Percentiles rank a stretch among this genome's conserved stretches.
phyloP scores from a whole-genome alignment of 768 basidiomycete genomes.

The Lyophyllum shimeji region DNA sequence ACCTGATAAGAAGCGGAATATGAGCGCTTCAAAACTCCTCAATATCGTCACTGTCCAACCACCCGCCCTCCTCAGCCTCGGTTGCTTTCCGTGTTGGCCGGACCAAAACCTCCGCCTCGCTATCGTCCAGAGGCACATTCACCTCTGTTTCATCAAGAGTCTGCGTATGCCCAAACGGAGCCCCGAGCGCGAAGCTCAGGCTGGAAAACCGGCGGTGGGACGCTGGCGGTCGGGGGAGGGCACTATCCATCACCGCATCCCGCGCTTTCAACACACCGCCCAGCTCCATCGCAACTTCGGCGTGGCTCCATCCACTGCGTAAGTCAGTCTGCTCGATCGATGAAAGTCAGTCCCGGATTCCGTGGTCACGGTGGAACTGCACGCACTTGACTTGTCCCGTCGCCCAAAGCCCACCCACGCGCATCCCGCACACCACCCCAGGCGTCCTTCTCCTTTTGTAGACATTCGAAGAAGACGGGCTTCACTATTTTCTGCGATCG shows the following conservation, averaged over 20 bases:
- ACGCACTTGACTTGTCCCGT: constrained; percentile 15
- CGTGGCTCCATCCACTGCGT: constrained; percentile 49
- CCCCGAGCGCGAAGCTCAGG: constrained; percentile 43
- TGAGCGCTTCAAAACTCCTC: constrained; percentile 40
- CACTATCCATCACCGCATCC: constrained; percentile 24
- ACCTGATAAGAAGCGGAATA: no score
- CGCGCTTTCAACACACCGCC: constrained; percentile 58
- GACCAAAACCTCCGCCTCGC: constrained; percentile 21
- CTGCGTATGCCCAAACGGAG: constrained; percentile 30
- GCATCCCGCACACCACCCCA: constrained; percentile 58
- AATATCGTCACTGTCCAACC: constrained; percentile 62
- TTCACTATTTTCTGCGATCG: constrained; percentile 83
- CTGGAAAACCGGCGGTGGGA: constrained; percentile 54
- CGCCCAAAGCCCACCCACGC: constrained; percentile 53
- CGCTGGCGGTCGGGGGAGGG: constrained; percentile 20
- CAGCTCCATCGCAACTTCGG: constrained; percentile 53
- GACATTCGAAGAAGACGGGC: constrained; percentile 77
- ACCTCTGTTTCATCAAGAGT: constrained; percentile 33
- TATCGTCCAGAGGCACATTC: constrained; percentile 18
- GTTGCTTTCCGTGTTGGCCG: constrained; percentile 28
- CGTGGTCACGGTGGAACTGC: background rate
- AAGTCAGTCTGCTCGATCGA: constrained; percentile 13
- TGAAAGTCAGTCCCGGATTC: constrained; percentile 16
- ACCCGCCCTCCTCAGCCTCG: constrained; percentile 38
- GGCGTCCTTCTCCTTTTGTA: constrained; percentile 57